A percentile compares a stretch with the other conserved stretches of the same genome.
Evolutionary conservation across 371 early-diverging fungal species (phyloP).

Genomic region (Mortierella sp.): DNA sequence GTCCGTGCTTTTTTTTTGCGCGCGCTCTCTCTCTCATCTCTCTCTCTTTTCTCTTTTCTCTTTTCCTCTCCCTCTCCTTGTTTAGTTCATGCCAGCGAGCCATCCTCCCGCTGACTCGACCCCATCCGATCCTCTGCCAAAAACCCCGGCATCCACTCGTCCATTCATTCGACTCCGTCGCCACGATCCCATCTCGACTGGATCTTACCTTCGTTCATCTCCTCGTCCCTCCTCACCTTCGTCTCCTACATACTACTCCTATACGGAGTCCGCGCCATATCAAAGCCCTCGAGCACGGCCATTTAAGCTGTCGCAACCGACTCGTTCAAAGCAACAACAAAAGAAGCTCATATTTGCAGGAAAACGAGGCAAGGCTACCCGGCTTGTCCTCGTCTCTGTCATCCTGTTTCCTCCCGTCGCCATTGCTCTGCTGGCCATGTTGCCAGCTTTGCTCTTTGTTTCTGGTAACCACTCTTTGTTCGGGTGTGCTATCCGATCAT

Average conservation of each 20-base stretch:
- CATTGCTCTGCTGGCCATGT: conserved; percentile 34
- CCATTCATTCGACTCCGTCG: conserved; percentile 3
- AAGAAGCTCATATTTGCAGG: conserved; percentile 23
- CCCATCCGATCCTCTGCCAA: no score
- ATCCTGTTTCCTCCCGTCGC: conserved; percentile 37
- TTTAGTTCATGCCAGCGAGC: no score
- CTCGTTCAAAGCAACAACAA: conserved; percentile 1
- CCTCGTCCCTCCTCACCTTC: background rate
- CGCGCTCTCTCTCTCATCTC: no score
- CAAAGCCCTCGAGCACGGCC: background rate
- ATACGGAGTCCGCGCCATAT: background rate
- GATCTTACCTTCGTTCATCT: background rate
- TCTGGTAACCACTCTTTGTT: background rate
- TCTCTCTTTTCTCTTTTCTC: no score
- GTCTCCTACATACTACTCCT: background rate
- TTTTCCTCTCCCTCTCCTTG: no score
- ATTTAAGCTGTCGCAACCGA: background rate
- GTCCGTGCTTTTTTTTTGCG: no score
- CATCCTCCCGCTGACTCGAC: no score
- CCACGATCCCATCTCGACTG: conserved; percentile 4
- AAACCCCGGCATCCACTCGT: no score
- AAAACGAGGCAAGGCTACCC: conserved; percentile 41
- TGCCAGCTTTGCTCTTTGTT: conserved; percentile 13
- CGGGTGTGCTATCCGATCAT: no score
- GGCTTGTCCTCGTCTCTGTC: conserved; percentile 27